These are phyloP conservation scores for Thelephora aurantiotincta DNA, from an alignment of 768 basidiomycete species.

Conservation along the genomic window DNA sequence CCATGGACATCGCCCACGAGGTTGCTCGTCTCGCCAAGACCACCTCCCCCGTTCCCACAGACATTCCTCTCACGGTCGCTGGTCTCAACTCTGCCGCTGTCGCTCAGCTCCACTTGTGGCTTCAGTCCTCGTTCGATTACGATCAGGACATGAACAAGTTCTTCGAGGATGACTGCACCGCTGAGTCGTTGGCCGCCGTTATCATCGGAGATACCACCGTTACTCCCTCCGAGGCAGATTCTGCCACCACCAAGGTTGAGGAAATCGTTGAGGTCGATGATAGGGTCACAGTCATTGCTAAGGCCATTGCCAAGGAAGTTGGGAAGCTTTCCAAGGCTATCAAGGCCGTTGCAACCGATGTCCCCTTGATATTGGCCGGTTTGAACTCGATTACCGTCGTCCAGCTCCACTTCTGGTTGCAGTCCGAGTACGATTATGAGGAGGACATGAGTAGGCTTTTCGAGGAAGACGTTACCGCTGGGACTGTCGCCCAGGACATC, in stretches of 20 bases:
- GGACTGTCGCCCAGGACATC: constrained; percentile 17
- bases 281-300: background rate
- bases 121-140: constrained; percentile 19
- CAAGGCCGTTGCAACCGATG: background rate
- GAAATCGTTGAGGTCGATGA: background rate
- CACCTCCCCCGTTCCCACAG: constrained; percentile 13
- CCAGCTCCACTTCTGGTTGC: constrained; percentile 16
- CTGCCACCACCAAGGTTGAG: background rate
- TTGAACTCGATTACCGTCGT: constrained; percentile 2
- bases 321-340: background rate
- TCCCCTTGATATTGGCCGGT: background rate
- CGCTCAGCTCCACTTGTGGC: constrained; percentile 18
- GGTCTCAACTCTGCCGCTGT: constrained; percentile 20
- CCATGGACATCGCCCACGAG: constrained; percentile 21
- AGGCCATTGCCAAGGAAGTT: background rate
- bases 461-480: constrained; percentile 18
- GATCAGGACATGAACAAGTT: constrained; percentile 16
- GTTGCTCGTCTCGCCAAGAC: constrained; percentile 18
- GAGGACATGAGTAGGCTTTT: constrained; percentile 18
- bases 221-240: background rate
- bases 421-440: constrained; percentile 17
- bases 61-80: constrained; percentile 18
- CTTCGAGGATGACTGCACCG: constrained; percentile 18
- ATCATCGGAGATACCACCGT: constrained; percentile 12
- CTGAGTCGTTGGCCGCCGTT: constrained; percentile 16